Base-by-base conservation (phyloP, 768 basidiomycete genomes). In the Phaeotremella skinneri region DNA sequence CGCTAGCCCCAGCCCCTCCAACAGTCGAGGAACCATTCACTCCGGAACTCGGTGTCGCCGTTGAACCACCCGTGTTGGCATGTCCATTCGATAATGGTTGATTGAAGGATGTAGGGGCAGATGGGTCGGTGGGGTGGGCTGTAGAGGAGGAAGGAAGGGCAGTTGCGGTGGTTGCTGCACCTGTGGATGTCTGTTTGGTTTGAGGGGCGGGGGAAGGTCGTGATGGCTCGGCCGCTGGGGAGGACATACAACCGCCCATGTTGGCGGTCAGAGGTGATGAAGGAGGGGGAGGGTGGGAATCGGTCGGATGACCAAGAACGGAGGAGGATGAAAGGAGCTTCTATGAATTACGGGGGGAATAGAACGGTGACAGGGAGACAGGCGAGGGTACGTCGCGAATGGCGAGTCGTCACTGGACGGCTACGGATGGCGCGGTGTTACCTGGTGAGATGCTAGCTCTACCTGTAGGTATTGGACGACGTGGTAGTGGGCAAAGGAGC, bases 171-270 rank as follows among this genome's bases (percentile, higher is more conserved):
- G 58, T 47, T 29, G 53, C 23, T 27, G 61, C 16, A 17, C 34
- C 32, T 34, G 50, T 30, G 14, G 53, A 17, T 49, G 51, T 42
- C 30, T 61, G 60, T 49, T 58, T 57, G 41, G 63, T 57, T 20
- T 59, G 54, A 16, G 55, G 37, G n/a, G 55, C 30, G 55, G 27
- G 34, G 16, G 56, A 14, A 4, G 56, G 21, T 27, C 60, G 68
- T 48, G 52, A 61, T 34, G 41, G 55, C 21, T 53, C 42, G 7
- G 61, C 39, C 25, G 58, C 58, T 17, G 73, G 73, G 7, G 73
- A 67, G n/a, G 73, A 74, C 52, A 70, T 66, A 59, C 73, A 74
- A 20, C 63, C 65, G 45, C 73, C 73, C 73, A 74, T 74, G 27
- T 37, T 68, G 68, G 45, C 11, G 29, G 55, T 56, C 25, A 21